Base-by-base conservation (phyloP, 257 asterid species). In the Plantago ovata region DNA sequence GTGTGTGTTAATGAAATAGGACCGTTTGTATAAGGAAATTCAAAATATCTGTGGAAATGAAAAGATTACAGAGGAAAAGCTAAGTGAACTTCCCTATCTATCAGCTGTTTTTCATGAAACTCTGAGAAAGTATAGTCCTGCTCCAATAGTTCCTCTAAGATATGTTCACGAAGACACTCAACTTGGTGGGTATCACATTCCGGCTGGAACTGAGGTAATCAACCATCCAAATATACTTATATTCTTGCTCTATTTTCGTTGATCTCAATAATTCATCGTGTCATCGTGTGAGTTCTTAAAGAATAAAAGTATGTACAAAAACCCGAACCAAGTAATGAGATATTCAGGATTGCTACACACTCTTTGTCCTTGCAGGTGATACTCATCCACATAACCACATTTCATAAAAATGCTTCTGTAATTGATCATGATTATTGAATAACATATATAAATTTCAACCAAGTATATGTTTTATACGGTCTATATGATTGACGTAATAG, bases 81-180 rank as follows among this genome's bases (percentile, higher is more conserved):
- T 85, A 23, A 56, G 68, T 40, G 72, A 79, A 40, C 80, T 79
- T 64, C 87, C 90, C 9, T 85, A 79, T 60, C 64, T 85, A 19
- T 68, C 84, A 14, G 90, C 84, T 46, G 73, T 82, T 65, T 85
- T 85, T 65, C 90, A 85, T 18, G 94, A 85, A 67, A 85, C 85
- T 3, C 47, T 85, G 76, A 75, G 94, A 55, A 79, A 68, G 41
- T 71, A 85, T 51, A 78, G 85, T 51, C 94, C 90, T 1, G 94
- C 67, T 39, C 94, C 94, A 0, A 16, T 85, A 42, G 69, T 85
- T 74, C 94, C 94, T 70, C 66, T 79, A 14, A 72, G 87, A 74
- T 82, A 71, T 23, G 90, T 77, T 52, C 74, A 77, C 0, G 94
- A 82, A 74, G 82, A 85, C 66, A 72, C 85, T 19, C 73, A 71